These are phyloP conservation scores for Plasmodium yoelii DNA, from an alignment of 169 alveolate genomes.

Conservation along the genomic window DNA sequence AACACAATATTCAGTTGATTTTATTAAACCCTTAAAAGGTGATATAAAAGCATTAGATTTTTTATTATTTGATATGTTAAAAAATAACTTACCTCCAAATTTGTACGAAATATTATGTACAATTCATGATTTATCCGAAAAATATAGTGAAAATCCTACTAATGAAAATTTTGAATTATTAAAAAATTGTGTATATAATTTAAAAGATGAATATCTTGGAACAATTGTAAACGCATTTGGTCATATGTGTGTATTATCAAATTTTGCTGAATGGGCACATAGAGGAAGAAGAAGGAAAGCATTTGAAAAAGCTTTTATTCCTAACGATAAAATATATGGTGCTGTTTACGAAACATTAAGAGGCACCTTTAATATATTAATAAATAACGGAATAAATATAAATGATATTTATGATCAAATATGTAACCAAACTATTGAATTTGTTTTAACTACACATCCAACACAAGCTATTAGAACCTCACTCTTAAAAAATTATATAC, in stretches of 20 bases:
- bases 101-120: slow-evolving; percentile 38
- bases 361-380: slow-evolving; percentile 77
- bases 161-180: slow-evolving; percentile 39
- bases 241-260: slow-evolving; percentile 81
- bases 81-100: slow-evolving; percentile 58
- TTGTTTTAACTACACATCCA: slow-evolving; percentile 89
- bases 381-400: slow-evolving; percentile 76
- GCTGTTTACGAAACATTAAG: slow-evolving; percentile 53
- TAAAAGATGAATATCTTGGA: slow-evolving; percentile 51
- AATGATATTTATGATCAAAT: slow-evolving; percentile 79
- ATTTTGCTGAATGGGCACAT: slow-evolving; percentile 85
- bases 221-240: slow-evolving; percentile 81
- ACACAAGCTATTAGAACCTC: slow-evolving; percentile 87
- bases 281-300: slow-evolving; percentile 83
- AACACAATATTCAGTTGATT: slow-evolving; percentile 40
- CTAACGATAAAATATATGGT: slow-evolving; percentile 71
- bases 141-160: slow-evolving; percentile 69
- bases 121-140: slow-evolving; percentile 64
- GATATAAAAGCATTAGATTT: slow-evolving; percentile 71
- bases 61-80: slow-evolving; percentile 60
- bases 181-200: slow-evolving; percentile 35
- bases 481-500: slow-evolving; percentile 79
- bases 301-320: slow-evolving; percentile 73
- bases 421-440: slow-evolving; percentile 80
- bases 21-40: slow-evolving; percentile 68